Evolutionary conservation across 495 filamentous ascomycete genomes (phyloP).

Genomic region (Hyaloscypha bicolor): DNA sequence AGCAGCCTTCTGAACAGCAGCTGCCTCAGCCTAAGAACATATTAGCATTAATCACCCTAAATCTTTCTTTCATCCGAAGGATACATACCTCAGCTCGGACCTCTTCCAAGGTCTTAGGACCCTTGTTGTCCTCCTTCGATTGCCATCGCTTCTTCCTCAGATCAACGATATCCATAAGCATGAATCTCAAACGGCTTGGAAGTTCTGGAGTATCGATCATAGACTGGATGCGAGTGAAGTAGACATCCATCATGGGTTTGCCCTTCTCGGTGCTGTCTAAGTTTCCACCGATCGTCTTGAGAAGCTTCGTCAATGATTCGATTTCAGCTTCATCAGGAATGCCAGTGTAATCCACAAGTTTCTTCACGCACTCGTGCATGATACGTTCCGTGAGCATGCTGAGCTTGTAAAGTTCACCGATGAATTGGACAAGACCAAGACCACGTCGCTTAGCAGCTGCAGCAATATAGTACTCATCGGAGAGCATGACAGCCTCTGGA

Average conservation of each 20-base stretch:
- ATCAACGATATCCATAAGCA: conserved; percentile 94
- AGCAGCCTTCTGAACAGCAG: conserved; percentile 66
- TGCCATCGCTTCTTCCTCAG: conserved; percentile 73
- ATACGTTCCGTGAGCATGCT: conserved; percentile 98
- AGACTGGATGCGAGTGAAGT: conserved; percentile 82
- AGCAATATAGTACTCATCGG: conserved; percentile 95
- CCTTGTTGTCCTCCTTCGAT: conserved; percentile 87
- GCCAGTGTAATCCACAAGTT: conserved; percentile 93
- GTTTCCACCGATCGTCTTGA: conserved; percentile 86
- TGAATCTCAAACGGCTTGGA: conserved; percentile 87
- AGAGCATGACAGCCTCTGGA: conserved; percentile 79
- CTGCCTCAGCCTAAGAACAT: conserved; percentile 57
- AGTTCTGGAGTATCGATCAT: conserved; percentile 78
- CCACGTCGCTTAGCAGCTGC: conserved; percentile 96
- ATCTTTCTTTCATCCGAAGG: not conserved
- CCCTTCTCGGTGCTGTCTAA: conserved; percentile 83
- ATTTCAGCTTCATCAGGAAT: conserved; percentile 94
- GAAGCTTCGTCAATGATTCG: conserved; percentile 88
- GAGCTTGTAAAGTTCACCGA: conserved; percentile 98
- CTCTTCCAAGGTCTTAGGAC: conserved; percentile 93
- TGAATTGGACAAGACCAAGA: conserved; percentile 98
- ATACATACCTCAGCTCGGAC: conserved; percentile 77
- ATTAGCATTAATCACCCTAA: conserved; percentile 16
- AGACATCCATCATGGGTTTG: conserved; percentile 82
- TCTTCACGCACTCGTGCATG: conserved; percentile 99